Conservation (phyloP, 2,329 filamentous ascomycete genomes). For the Dothideomycetes sp. region DNA sequence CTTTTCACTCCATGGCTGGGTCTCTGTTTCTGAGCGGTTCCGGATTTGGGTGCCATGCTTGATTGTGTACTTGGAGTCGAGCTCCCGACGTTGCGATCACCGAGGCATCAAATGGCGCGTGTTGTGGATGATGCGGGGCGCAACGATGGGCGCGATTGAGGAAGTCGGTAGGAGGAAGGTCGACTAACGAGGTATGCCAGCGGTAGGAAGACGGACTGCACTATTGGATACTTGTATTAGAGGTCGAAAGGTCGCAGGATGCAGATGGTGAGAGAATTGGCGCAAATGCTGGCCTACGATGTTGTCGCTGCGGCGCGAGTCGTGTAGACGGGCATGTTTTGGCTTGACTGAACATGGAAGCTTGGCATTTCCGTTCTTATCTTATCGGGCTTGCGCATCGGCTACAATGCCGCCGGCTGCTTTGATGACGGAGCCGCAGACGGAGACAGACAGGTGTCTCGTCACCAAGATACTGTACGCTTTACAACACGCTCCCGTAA, state of each 20-base stretch:
- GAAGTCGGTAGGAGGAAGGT: too few species aligned
- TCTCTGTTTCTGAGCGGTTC: slow-evolving; percentile 10
- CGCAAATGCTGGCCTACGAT: background rate
- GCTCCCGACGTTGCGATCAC: background rate
- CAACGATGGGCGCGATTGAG: too few species aligned
- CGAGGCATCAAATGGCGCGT: background rate
- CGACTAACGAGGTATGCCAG: too few species aligned
- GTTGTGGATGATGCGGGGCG: too few species aligned
- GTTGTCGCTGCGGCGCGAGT: background rate
- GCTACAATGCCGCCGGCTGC: too few species aligned
- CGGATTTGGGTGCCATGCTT: background rate
- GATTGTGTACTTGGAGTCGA: background rate
- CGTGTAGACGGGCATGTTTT: background rate
- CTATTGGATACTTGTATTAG: too few species aligned
- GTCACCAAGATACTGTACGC: background rate
- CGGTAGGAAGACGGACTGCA: too few species aligned
- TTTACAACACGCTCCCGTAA: background rate
- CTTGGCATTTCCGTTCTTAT: background rate
- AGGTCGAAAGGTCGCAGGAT: too few species aligned
- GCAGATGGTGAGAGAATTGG: slow-evolving; percentile 4
- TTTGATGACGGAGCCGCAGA: too few species aligned
- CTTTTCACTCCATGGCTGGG: slow-evolving; percentile 16
- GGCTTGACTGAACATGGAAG: too few species aligned
- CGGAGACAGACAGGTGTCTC: background rate
- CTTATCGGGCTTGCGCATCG: too few species aligned